Base-by-base conservation (phyloP, 1,284 basidiomycete species). In the Meripilus lineatus region DNA sequence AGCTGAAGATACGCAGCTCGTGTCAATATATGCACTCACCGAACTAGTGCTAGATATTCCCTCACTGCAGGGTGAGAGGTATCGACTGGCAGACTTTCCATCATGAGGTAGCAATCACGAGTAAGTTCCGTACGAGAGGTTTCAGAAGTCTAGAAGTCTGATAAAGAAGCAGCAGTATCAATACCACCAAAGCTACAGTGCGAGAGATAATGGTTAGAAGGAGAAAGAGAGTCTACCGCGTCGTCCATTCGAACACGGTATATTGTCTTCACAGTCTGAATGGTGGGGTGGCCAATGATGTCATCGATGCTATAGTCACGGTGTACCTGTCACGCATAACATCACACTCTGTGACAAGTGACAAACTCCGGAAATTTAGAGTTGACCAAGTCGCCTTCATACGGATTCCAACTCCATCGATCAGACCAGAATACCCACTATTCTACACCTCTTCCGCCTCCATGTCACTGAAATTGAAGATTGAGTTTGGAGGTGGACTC, bases 401-500 rank as follows among this genome's bases (percentile, higher is more conserved):
- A n/a, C n/a, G n/a, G 28, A 30, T n/a, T 30, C 28, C 28, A 30
- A 10, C 28, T 30, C 28, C 8, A 10, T 30, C 28, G 8, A n/a
- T n/a, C 28, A 30, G n/a, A 30, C 28, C 28, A 30, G 28, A n/a
- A n/a, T n/a, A n/a, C n/a, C n/a, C n/a, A n/a, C n/a, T n/a, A 30
- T 15, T 15, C 33, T 35, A 7, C 15, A 15, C n/a, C 15, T 15
- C 7, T 8, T 8, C 15, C 15, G n/a, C 40, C 5, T 21, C 30
- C n/a, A 43, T 43, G 41, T 35, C 56, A 0, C 28, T 63, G 26
- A 52, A 57, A 13, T 42, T 86, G 51, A 81, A 75, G 48, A 64
- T 89, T 57, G 81, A 84, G 56, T 88, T 89, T 58, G 67, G 85
- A 37, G 90, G 90, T 33, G 90, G 90, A 4, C 80, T 92, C 46